phyloP scores from a whole-genome alignment of 1,139 yeast genomes.

The Pichia sp. region DNA sequence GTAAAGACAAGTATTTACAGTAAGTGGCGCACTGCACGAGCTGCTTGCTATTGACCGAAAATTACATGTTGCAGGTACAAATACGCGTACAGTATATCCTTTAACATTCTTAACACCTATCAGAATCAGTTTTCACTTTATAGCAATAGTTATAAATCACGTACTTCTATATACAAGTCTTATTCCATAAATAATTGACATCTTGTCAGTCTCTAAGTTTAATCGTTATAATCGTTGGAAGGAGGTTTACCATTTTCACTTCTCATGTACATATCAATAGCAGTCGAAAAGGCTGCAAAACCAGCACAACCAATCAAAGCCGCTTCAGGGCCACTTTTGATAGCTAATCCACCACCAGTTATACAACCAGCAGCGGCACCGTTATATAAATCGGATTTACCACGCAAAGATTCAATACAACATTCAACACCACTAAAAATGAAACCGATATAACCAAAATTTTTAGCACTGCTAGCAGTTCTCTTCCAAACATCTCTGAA shows the following conservation, averaged over 20 bases:
- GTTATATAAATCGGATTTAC: constrained; percentile 87
- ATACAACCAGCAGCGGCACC: constrained; percentile 92
- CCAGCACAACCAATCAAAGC: constrained; percentile 94
- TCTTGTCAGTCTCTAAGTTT: constrained; percentile 7
- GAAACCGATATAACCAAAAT: constrained; percentile 91
- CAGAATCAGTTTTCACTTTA: not conserved
- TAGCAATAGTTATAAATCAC: too few relatives aligned
- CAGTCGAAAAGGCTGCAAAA: constrained; percentile 92
- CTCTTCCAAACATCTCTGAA: constrained; percentile 88
- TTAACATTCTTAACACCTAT: too few relatives aligned
- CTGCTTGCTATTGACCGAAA: too few relatives aligned
- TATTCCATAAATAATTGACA: too few relatives aligned
- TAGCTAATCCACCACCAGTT: constrained; percentile 88
- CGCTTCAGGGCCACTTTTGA: constrained; percentile 90
- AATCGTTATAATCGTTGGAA: constrained; percentile 79
- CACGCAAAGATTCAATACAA: constrained; percentile 75
- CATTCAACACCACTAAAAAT: constrained; percentile 95
- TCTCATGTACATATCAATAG: constrained; percentile 84
- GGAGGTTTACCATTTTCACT: constrained; percentile 87
- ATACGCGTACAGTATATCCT: too few relatives aligned
- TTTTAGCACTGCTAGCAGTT: constrained; percentile 81
- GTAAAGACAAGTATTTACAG: too few relatives aligned
- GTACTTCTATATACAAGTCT: too few relatives aligned
- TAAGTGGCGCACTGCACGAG: too few relatives aligned
- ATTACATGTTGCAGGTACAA: too few relatives aligned